Base-by-base conservation (phyloP, 208 protist species). In the Trypanosoma lewisi region DNA sequence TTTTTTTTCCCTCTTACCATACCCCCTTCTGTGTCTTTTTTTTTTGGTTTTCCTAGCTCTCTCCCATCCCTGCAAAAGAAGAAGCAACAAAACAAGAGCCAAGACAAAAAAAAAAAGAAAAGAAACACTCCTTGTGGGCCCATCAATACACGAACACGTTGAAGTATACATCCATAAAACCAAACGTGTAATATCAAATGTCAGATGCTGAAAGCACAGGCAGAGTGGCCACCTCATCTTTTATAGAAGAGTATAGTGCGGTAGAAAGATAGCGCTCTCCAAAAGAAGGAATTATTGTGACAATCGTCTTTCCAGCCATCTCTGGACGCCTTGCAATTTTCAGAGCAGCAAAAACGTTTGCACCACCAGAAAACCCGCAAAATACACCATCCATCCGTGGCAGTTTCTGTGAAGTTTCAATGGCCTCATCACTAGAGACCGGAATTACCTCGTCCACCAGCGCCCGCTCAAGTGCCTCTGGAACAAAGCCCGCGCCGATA, bases 231-330 rank as follows among this genome's bases (percentile, higher is more conserved):
- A 85, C 78, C 55, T 93, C 80, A 23, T 95, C 83, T 44, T 78
- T 74, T 16, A 95, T 59, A 31, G 39, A 70, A 63, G 84, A 74
- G 65, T 89, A 97, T 9, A 97, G 75, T 5, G 55, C 75, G 17
- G 87, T 95, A 31, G 82, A 90, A 12, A 97, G 74, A 75, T 97
- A 97, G 55, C 92, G 80, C 72, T 97, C 92, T 37, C 92, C 92
- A 72, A 91, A 93, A 27, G 84, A 93, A 6, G 89, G 89, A 50
- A 97, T 92, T 28, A 97, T 54, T 16, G 85, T 89, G 19, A 97
- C 87, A 49, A 97, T 94, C 16, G 80, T 82, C 70, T 97, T 97
- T 28, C 85, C 92, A 44, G 63, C 80, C 80, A 92, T 93, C 64
- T 93, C 89, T 1, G 86, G 91, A 41, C 83, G 83, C 50, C 82